A percentile compares a stretch with the other conserved stretches of the same genome.
These are phyloP conservation scores for Microbotryomycetes sp. DNA, from an alignment of 1,284 basidiomycete genomes.

Conservation along the genomic window DNA sequence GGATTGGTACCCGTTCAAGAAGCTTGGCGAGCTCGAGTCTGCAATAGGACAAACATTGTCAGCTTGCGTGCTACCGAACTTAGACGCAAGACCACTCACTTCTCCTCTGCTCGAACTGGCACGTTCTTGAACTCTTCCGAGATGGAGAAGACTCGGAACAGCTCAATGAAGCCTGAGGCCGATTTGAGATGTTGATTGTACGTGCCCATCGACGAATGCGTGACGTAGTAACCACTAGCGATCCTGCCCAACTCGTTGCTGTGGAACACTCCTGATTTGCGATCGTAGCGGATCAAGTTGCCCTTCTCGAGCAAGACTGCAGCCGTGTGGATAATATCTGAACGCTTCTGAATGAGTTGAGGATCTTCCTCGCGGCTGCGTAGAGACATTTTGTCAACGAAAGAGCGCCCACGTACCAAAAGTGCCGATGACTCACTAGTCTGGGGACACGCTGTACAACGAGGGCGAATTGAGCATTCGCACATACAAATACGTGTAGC, in stretches of 20 bases:
- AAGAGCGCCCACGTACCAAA: not conserved
- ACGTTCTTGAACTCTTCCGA: slow-evolving; percentile 96
- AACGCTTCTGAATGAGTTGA: slow-evolving; percentile 76
- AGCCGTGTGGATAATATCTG: slow-evolving; percentile 86
- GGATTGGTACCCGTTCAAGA: slow-evolving; percentile 91
- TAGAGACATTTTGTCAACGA: not conserved
- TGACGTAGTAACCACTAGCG: slow-evolving; percentile 94
- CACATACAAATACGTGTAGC: slow-evolving; percentile 93
- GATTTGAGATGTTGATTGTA: slow-evolving; percentile 87
- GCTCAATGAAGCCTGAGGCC: slow-evolving; percentile 73
- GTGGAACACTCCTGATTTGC: slow-evolving; percentile 79
- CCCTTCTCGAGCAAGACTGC: slow-evolving; percentile 92
- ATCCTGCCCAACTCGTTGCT: slow-evolving; percentile 89
- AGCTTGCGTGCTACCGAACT: not conserved
- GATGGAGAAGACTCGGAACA: slow-evolving; percentile 93
- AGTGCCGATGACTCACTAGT: slow-evolving; percentile 51
- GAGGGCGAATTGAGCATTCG: slow-evolving; percentile 88
- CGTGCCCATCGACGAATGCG: slow-evolving; percentile 90
- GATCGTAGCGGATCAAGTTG: slow-evolving; percentile 88
- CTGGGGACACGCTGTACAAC: slow-evolving; percentile 81
- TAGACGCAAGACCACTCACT: slow-evolving; percentile 33
- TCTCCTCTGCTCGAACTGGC: slow-evolving; percentile 57
- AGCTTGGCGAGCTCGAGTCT: slow-evolving; percentile 85
- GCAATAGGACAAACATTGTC: slow-evolving; percentile 44
- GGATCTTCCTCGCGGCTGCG: slow-evolving; percentile 64